phyloP scores from a whole-genome alignment of 2,329 filamentous ascomycete species.

The Claviceps pusilla region DNA sequence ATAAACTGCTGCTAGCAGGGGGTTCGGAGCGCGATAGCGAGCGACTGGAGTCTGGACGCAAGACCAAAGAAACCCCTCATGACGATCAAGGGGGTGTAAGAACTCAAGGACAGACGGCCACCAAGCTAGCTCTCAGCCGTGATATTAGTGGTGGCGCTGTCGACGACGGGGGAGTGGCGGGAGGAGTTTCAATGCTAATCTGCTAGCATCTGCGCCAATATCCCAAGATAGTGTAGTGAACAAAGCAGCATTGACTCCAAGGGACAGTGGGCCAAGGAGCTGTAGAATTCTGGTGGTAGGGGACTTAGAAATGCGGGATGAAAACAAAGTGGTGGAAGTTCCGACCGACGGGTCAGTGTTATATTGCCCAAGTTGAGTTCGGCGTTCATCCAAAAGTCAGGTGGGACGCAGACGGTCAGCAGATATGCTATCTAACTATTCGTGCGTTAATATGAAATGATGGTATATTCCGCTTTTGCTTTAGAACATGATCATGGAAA shows the following conservation, averaged over 20 bases:
- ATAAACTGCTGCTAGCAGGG: background rate
- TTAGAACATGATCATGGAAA: too few species aligned
- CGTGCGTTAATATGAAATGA: too few species aligned
- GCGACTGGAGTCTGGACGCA: background rate
- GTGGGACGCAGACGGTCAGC: too few species aligned
- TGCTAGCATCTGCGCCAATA: background rate
- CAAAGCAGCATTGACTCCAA: background rate
- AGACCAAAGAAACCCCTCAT: background rate
- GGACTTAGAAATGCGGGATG: too few species aligned
- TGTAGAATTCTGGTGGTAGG: too few species aligned
- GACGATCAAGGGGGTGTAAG: background rate
- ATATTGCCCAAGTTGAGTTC: too few species aligned
- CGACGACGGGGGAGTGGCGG: background rate
- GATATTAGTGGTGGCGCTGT: background rate
- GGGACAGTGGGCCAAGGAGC: too few species aligned
- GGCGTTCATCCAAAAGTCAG: too few species aligned
- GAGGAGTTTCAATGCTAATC: background rate
- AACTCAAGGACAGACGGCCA: background rate
- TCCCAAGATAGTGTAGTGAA: background rate
- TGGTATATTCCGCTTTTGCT: too few species aligned
- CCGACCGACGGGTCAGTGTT: too few species aligned
- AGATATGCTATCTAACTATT: too few species aligned
- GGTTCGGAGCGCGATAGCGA: background rate
- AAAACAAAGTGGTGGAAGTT: too few species aligned
- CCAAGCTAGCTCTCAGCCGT: background rate